Evolutionary conservation across 306 rosid genomes (phyloP).

Genomic region (Acmispon strigosus): DNA sequence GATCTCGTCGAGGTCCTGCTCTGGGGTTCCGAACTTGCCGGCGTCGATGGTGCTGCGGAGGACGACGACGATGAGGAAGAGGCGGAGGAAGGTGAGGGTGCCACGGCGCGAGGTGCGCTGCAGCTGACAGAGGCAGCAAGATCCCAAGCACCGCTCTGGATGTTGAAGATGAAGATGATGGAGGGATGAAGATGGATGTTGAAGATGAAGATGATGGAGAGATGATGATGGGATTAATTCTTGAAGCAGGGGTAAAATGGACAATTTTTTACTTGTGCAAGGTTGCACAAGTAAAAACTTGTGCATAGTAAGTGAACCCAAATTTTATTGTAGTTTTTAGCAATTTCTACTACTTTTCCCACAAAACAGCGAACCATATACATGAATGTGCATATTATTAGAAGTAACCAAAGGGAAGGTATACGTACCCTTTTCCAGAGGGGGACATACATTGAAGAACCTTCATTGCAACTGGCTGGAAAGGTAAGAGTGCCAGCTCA

Average conservation of each 20-base stretch:
- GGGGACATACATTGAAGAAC: slow-evolving; percentile 76
- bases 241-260: too few relatives aligned
- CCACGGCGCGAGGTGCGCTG: slow-evolving; percentile 70
- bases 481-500: slow-evolving; percentile 71
- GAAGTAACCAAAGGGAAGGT: background rate
- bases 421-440: slow-evolving; percentile 64
- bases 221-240: too few relatives aligned
- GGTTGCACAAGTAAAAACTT: too few relatives aligned
- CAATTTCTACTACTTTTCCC: too few relatives aligned
- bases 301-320: too few relatives aligned
- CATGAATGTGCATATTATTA: background rate
- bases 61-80: slow-evolving; percentile 76
- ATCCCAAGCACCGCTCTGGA: slow-evolving; percentile 50
- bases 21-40: slow-evolving; percentile 89
- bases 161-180: too few relatives aligned
- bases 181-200: too few relatives aligned
- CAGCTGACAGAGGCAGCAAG: slow-evolving; percentile 71
- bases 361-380: too few relatives aligned
- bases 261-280: too few relatives aligned
- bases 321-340: too few relatives aligned
- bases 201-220: too few relatives aligned
- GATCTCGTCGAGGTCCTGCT: slow-evolving; percentile 73
- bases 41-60: slow-evolving; percentile 88
- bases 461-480: slow-evolving; percentile 69
- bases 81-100: slow-evolving; percentile 58